These are phyloP conservation scores for Salvia splendens DNA, from an alignment of 257 asterid genomes.

Conservation along the genomic window DNA sequence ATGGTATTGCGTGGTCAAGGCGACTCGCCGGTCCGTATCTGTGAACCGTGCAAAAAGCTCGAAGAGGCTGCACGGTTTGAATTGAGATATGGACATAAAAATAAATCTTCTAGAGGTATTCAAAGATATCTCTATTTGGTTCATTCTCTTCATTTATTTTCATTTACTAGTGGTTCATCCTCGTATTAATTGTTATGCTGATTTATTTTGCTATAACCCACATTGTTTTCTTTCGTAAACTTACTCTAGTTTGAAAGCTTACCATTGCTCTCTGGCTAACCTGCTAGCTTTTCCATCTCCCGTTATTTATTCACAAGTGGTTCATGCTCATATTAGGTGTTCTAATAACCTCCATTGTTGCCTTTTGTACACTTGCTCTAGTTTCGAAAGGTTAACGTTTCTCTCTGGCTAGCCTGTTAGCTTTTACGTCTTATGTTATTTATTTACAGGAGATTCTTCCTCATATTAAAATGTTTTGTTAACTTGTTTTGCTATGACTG, in stretches of 20 bases:
- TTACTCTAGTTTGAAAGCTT: too few species aligned
- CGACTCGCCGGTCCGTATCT: slow-evolving; percentile 92
- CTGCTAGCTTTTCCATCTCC: background rate
- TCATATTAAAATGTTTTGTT: too few species aligned
- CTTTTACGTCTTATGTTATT: too few species aligned
- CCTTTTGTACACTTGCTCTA: background rate
- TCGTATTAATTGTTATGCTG: slow-evolving; percentile 21
- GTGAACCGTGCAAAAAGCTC: slow-evolving; percentile 89
- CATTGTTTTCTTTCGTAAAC: too few species aligned
- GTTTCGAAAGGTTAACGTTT: background rate
- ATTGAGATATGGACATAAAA: slow-evolving; percentile 77
- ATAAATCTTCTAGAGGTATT: slow-evolving; percentile 66
- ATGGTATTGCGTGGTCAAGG: slow-evolving; percentile 98
- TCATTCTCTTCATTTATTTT: background rate
- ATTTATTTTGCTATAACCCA: too few species aligned
- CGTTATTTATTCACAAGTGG: background rate
- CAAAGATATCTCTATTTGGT: slow-evolving; percentile 11
- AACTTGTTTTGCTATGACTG: too few species aligned
- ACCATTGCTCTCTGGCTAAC: too few species aligned
- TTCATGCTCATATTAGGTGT: too few species aligned
- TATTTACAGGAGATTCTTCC: too few species aligned
- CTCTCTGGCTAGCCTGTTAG: background rate
- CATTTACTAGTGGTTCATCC: background rate
- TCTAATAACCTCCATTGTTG: too few species aligned
- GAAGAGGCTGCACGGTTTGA: slow-evolving; percentile 96